Conservation (phyloP, 1,284 basidiomycete species). For the Vanrija humicola region DNA sequence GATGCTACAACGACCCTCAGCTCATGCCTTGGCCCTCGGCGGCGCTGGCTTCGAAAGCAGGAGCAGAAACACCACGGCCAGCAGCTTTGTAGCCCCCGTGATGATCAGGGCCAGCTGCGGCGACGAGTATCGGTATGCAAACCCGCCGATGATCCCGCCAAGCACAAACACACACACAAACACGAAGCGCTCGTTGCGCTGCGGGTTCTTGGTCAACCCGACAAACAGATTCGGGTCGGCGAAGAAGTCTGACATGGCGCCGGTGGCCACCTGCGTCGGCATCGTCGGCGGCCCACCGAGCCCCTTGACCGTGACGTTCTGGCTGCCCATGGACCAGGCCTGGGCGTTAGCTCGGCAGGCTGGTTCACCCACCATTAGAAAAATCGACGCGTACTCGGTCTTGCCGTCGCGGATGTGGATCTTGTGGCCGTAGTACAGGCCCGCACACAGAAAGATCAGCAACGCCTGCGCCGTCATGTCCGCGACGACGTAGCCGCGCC, state of each 20-base stretch:
- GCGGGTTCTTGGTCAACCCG: not conserved
- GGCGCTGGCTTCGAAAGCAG: too few relatives aligned
- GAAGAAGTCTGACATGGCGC: conserved; percentile 11
- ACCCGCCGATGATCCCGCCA: conserved; percentile 3
- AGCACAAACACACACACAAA: not conserved
- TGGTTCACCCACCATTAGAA: not conserved
- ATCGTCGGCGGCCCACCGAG: conserved; percentile 5
- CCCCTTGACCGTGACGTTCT: conserved; percentile 8
- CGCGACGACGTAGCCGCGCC: not conserved
- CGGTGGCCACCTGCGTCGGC: conserved; percentile 8
- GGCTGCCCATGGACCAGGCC: conserved; percentile 7
- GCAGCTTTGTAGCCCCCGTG: not conserved
- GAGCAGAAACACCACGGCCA: not conserved
- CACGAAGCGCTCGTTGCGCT: conserved; percentile 2
- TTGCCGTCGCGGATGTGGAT: conserved; percentile 1
- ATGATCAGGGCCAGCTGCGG: not conserved
- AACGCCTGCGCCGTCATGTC: not conserved
- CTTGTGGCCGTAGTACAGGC: conserved; percentile 2
- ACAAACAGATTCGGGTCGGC: conserved; percentile 4
- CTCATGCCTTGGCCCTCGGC: too few relatives aligned
- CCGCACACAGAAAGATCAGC: conserved; percentile 1
- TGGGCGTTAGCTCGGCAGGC: not conserved
- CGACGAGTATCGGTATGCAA: conserved; percentile 3
- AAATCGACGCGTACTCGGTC: conserved; percentile 1
- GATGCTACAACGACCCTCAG: too few relatives aligned